Conservation (phyloP, 1,139 yeast genomes). For the Geotrichum candidum region DNA sequence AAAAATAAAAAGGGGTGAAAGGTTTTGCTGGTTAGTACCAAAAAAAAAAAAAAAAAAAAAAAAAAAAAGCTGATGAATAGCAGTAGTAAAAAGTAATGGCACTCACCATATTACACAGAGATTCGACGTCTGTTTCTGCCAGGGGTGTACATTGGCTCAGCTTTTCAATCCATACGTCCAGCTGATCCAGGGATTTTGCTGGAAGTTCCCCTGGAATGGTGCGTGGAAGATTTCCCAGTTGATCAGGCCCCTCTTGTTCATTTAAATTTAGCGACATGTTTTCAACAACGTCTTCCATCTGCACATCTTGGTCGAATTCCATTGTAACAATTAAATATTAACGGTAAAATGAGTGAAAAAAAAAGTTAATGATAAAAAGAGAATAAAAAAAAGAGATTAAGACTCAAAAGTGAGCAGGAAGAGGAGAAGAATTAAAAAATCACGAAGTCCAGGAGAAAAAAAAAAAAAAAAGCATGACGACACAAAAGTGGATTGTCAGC, state of each 20-base stretch:
- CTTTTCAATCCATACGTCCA: conserved; percentile 84
- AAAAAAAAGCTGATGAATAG: not conserved
- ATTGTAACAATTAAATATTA: not conserved
- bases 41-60: not conserved
- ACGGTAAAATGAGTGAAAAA: not conserved
- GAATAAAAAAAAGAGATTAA: not conserved
- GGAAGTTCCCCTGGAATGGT: conserved; percentile 4
- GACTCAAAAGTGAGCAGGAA: not conserved
- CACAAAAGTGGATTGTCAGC: not conserved
- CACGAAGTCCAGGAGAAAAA: not conserved
- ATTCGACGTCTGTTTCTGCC: conserved; percentile 70
- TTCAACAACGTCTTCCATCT: conserved; percentile 18
- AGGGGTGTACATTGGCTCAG: conserved; percentile 75
- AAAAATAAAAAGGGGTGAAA: not conserved
- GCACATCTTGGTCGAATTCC: conserved; percentile 17
- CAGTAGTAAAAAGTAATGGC: not conserved
- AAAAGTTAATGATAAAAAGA: not conserved
- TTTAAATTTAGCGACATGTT: conserved; percentile 2
- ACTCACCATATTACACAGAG: conserved; percentile 54
- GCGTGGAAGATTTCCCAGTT: not conserved
- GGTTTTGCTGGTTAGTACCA: not conserved
- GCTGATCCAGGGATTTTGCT: conserved; percentile 45
- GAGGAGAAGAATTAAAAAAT: not conserved
- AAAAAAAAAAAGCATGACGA: not conserved
- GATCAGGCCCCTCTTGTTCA: not conserved